Percentiles rank a stretch among this genome's conserved stretches.
These are phyloP conservation scores for Sarocladium oryzae DNA, from an alignment of 2,329 filamentous ascomycete species.

Conservation along the genomic window DNA sequence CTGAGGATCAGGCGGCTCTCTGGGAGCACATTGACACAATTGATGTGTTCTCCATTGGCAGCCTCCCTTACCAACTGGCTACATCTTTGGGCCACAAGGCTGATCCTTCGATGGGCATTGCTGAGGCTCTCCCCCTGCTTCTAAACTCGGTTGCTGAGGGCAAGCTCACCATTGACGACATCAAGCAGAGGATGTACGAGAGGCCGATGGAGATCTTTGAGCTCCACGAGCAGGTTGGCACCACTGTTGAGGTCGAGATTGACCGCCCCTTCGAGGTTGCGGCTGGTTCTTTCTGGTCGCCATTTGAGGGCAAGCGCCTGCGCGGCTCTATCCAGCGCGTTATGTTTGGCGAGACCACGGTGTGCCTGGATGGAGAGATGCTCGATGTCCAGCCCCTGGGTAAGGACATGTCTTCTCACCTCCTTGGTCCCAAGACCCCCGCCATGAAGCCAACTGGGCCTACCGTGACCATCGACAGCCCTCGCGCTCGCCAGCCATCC, in stretches of 20 bases:
- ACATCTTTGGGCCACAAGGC: conserved; percentile 44
- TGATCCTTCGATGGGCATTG: conserved; percentile 59
- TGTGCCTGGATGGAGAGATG: conserved; percentile 64
- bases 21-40: conserved; percentile 69
- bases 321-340: conserved; percentile 67
- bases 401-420: conserved; percentile 70
- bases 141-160: conserved; percentile 71
- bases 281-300: conserved; percentile 52
- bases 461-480: conserved; percentile 24
- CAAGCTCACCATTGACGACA: conserved; percentile 65
- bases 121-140: conserved; percentile 66
- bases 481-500: conserved; percentile 25
- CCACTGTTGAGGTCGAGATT: conserved; percentile 68
- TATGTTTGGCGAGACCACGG: conserved; percentile 66
- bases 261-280: conserved; percentile 62
- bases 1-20: conserved; percentile 62
- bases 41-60: conserved; percentile 74
- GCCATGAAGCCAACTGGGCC: conserved; percentile 44
- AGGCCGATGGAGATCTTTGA: conserved; percentile 79
- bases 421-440: conserved; percentile 49
- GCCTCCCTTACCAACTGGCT: conserved; percentile 70
- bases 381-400: conserved; percentile 52
- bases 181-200: conserved; percentile 64
- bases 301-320: conserved; percentile 63
- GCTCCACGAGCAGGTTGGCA: conserved; percentile 70